Conservation (phyloP, 148 eudicot genomes). For the Dysphania ambrosioides region DNA sequence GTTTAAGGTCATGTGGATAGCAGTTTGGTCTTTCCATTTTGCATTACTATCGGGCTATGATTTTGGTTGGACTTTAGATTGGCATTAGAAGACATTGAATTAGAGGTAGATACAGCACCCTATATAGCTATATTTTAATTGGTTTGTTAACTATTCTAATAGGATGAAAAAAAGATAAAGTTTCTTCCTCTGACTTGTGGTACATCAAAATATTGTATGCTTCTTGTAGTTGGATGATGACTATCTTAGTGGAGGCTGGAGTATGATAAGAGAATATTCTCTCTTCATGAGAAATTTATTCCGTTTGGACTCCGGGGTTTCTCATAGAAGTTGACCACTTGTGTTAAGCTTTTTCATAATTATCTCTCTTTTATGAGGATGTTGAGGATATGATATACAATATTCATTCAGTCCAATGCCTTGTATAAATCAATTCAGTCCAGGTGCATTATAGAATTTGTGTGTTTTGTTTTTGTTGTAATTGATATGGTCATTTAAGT, state of each 20-base stretch:
- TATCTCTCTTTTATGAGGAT: not conserved
- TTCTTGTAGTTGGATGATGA: too few species aligned
- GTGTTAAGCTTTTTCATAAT: not conserved
- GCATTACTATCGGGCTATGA: not conserved
- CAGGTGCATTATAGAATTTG: too few species aligned
- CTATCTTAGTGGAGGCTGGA: too few species aligned
- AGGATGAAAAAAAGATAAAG: not conserved
- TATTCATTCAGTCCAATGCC: too few species aligned
- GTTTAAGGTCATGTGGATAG: slow-evolving; percentile 33
- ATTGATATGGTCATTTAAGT: not conserved
- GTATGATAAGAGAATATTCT: too few species aligned
- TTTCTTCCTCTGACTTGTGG: not conserved
- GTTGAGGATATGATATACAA: too few species aligned
- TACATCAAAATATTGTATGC: too few species aligned
- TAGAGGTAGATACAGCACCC: too few species aligned
- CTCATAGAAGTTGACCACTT: too few species aligned
- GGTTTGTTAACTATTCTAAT: not conserved
- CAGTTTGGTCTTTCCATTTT: slow-evolving; percentile 19
- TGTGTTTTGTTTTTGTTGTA: not conserved
- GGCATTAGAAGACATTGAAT: not conserved
- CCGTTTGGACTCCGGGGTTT: not conserved
- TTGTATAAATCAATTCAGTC: too few species aligned
- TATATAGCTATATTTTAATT: not conserved
- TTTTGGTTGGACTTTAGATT: not conserved
- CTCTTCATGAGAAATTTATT: too few species aligned